Evolutionary conservation across 176 grass and related monocot species (phyloP), one percentile per base, ranked within the genome.

Genomic region (Olyra latifolia): DNA sequence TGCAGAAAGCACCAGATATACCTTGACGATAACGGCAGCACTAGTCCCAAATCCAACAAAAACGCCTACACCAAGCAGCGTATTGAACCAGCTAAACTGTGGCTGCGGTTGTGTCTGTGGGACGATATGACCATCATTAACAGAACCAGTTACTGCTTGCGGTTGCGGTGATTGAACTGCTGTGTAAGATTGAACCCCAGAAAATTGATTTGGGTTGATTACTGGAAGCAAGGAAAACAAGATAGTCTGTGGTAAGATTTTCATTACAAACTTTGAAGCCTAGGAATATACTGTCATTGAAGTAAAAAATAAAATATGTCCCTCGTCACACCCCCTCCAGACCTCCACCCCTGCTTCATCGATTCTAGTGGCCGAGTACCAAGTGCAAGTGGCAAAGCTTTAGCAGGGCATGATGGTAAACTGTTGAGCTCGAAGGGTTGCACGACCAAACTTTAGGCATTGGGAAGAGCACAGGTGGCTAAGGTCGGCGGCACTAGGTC

Each of bases 41-140:
- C 90, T 91, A 58, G 80, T 47, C 3, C 92, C 90, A 60, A 89
- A 63, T 65, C 83, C 85, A 76, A 93, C 59, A 83, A 95, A 85
- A 74, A 91, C n/a, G 62, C 90, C 90, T 62, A 78, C 85, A 72
- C 88, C 95, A 86, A 95, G 77, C 81, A 93, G 74, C 6, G 77
- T 38, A 76, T 87, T 81, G 41, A 79, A 89, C 95, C 88, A 95
- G 32, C 78, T 93, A 71, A 89, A 85, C 2, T 80, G 89, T n/a
- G 45, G 73, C 32, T 75, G 89, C 17, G 45, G 73, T 25, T 75
- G 70, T 4, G 65, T 42, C 30, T 69, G 32, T 77, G 83, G 59
- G 20, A 39, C 16, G 8, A 92, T 71, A 38, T 76, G 43, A 63
- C 71, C 79, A 69, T 52, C 40, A 76, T 29, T 61, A 16, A 48